Conservation (phyloP, 2,329 filamentous ascomycete genomes). For the Blastomyces parvus region DNA sequence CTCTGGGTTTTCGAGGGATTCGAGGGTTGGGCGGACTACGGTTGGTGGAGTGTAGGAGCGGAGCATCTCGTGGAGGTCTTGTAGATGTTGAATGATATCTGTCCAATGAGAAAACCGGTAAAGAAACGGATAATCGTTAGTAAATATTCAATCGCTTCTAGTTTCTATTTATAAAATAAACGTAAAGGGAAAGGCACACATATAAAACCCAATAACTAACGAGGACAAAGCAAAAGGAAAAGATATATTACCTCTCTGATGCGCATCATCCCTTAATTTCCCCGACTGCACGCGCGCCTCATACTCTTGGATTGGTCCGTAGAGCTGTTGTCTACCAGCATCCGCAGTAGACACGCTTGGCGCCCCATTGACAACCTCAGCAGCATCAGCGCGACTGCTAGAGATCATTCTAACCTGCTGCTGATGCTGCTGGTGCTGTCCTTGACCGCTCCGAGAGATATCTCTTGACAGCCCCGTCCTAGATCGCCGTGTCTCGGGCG, state of each 20-base stretch:
- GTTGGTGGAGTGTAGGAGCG: constrained; percentile 61
- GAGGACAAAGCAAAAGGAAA: not conserved
- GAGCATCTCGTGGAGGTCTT: constrained; percentile 80
- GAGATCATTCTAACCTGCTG: not conserved
- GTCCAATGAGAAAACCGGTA: not conserved
- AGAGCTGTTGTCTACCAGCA: constrained; percentile 10
- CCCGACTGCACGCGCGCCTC: constrained; percentile 67
- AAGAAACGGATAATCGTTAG: constrained; percentile 13
- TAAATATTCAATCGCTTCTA: constrained; percentile 1
- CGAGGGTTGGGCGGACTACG: constrained; percentile 67
- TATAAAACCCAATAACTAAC: not conserved
- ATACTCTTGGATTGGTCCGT: constrained; percentile 79
- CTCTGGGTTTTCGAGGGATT: constrained; percentile 47
- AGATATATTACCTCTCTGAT: constrained; percentile 62
- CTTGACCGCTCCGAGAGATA: not conserved
- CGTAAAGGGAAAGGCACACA: not conserved
- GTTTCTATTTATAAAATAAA: not conserved
- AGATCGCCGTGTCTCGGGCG: not conserved
- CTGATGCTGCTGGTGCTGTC: not conserved
- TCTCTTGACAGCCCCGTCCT: not conserved
- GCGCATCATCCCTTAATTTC: constrained; percentile 71
- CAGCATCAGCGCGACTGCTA: not conserved
- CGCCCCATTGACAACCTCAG: not conserved
- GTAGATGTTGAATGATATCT: constrained; percentile 82
- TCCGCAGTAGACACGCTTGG: not conserved